Evolutionary conservation across 331 rosid genomes (phyloP), one percentile per base, ranked within the genome.

Genomic region (Quercus lobata): DNA sequence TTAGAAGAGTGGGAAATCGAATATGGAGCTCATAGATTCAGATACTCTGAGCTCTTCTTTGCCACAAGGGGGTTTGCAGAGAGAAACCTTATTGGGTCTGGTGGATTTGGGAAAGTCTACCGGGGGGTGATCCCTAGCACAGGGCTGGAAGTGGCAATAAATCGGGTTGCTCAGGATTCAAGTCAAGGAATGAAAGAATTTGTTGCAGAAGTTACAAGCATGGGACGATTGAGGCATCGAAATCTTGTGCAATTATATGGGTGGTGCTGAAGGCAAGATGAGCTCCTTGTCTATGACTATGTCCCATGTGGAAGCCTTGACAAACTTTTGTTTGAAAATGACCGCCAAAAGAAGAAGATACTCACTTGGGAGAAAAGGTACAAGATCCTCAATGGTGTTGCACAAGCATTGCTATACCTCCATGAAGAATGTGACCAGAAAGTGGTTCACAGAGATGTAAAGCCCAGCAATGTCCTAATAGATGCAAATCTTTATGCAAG

Each of bases 171-270:
- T 25, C 27, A 25, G 27, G 27, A 25, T 25, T 25, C 25, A 24
- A 24, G 25, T 24, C 25, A 24, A 24, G 25, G 25, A 24, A 24
- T 24, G 25, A 24, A 65, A 79, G 86, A 79, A 57, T 82, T 78
- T 58, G 78, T 76, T 8, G 88, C 84, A 18, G 84, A 82, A 65
- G 82, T 78, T 65, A 78, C 77, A n/a, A 71, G 82, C 75, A 76
- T 71, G 79, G 77, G 75, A 30, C 27, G 41, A 24, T 77, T 52
- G 8, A 52, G 76, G 62, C 88, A 82, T 57, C 44, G 68, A 75
- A 82, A 85, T 82, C 80, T 82, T 30, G 79, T 79, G 70, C 80
- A 76, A 70, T 52, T 82, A 66, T 79, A 65, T 72, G 85, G 83
- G 32, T 74, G 78, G 56, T 81, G 76, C 63, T 24, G 72, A 74